Base-by-base conservation (phyloP, 2,329 filamentous ascomycete species). In the Clonostachys sp. region DNA sequence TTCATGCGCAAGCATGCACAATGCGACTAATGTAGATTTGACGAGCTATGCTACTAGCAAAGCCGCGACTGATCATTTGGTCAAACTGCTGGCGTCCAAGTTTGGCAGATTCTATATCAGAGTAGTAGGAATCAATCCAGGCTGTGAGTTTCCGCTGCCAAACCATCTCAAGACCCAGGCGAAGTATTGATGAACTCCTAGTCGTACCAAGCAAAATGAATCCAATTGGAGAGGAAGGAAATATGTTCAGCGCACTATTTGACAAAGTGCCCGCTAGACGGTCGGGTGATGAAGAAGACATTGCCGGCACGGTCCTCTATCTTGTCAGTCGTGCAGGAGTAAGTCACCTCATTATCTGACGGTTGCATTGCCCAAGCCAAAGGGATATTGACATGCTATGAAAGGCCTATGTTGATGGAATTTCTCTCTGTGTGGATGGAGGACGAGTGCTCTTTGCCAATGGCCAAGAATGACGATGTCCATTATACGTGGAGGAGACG, bases 1-100 rank as follows among this genome's bases (percentile, higher is more conserved):
- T 53, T 74, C 69, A 3, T 78, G 74, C 53, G 73, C 74, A 3
- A 75, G 72, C 54, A 71, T 77, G 66, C 74, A 77, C 49, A 77
- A 76, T 55, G 69, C 57, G 2, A 78, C 74, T 2, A 78, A 78
- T 51, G 64, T 78, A 5, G 74, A 78, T 50, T 58, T 78, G 55
- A 77, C 72, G 6, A 74, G 70, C 52, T 78, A 78, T 50, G 73
- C 73, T 0, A 57, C 69, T 0, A 77, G 71, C 51, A 78, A 78
- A 52, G 74, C 74, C 2, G 74, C 72, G 0, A 76, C 73, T 2
- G 74, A 78, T 56, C 74, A 78, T 61, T 54, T 77, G 13, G 74
- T 77, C 3, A 63, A 55, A 44, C 55, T 78, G 46, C 51, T 79
- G 47, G 74, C 75, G 6, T 64, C 66, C 7, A 78, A 78, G 53